Evolutionary conservation across 352 stramenopile species (phyloP), one percentile per base, ranked within the genome.

Genomic region (Globisporangium cylindrosporum): DNA sequence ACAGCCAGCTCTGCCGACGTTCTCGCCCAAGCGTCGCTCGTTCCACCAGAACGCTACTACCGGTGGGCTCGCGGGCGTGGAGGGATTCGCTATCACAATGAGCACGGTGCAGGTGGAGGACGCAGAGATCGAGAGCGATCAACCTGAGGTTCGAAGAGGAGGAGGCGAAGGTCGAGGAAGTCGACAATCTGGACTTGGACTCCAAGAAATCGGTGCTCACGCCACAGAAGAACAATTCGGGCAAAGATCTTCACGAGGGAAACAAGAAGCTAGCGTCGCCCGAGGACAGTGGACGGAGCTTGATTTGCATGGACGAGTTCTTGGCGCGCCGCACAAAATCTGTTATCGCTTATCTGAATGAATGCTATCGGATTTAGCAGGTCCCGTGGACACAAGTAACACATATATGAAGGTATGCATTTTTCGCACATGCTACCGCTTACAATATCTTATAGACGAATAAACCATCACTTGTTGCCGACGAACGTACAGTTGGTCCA

Each of bases 231-330:
- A 59, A 18, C 51, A 60, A 27, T 24, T 32, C 61, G 4, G 58
- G 71, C 18, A 75, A 77, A 38, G 65, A 67, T 2, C 20, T 60
- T 3, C 27, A 51, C 0, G 68, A 71, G 12, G 63, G 71, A 5
- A 22, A 4, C 3, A 60, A 71, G 29, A 22, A 55, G 4, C 65
- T 56, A 1, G 49, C 59, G 20, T 48, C 57, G 24, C 68, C 68
- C 7, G 71, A 68, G 24, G 71, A 82, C 38, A 71, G 62, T 14
- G 75, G 81, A 49, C 82, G 83, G 14, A 93, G 88, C 70, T 64
- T 95, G 4, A 95, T 95, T 60, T 95, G 88, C 62, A 95, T 95
- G 88, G 88, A 95, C 70, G 86, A 95, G 70, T 95, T 95, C 80
- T 92, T 85, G 51, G 84, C 81, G 20, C 73, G 86, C 58, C 81